phyloP scores from a whole-genome alignment of 495 filamentous ascomycete species.

The Elasticomyces elasticus region DNA sequence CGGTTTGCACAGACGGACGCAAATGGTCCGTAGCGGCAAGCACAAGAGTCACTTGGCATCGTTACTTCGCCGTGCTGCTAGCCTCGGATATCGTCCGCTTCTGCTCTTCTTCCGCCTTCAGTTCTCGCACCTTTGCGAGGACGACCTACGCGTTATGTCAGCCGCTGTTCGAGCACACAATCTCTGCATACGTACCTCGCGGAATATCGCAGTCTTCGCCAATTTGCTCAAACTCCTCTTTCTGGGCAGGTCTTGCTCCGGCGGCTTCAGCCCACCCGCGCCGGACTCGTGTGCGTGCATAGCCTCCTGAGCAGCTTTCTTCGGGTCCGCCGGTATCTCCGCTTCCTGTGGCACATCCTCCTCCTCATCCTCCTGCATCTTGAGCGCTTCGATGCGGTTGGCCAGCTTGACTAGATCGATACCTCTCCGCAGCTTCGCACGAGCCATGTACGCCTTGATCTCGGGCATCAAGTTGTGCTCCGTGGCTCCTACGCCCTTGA shows the following conservation, averaged over 20 bases:
- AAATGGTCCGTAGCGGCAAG: too few relatives aligned
- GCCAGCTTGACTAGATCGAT: constrained; percentile 95
- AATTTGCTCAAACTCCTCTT: constrained; percentile 63
- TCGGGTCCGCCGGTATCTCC: constrained; percentile 51
- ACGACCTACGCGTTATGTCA: constrained; percentile 49
- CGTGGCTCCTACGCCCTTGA: constrained; percentile 79
- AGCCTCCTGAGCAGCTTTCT: constrained; percentile 32
- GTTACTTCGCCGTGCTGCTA: background rate
- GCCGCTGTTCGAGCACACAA: background rate
- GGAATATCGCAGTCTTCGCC: constrained; percentile 86
- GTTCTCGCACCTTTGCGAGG: constrained; percentile 56
- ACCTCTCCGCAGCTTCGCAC: constrained; percentile 78
- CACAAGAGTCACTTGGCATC: too few relatives aligned
- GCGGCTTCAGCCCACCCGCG: constrained; percentile 4
- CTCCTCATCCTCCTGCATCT: constrained; percentile 86
- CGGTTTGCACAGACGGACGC: too few relatives aligned
- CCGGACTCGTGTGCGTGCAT: constrained; percentile 24
- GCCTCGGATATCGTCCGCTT: constrained; percentile 10
- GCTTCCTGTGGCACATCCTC: constrained; percentile 58
- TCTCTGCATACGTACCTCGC: constrained; percentile 41
- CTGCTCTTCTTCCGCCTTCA: constrained; percentile 51
- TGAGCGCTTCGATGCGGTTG: constrained; percentile 94
- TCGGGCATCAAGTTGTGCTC: constrained; percentile 96
- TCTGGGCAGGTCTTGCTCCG: constrained; percentile 31
- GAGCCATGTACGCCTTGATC: constrained; percentile 88